Evolutionary conservation across 257 asterid genomes (phyloP), one percentile per base, ranked within the genome.

Genomic region (Mitragyna speciosa): DNA sequence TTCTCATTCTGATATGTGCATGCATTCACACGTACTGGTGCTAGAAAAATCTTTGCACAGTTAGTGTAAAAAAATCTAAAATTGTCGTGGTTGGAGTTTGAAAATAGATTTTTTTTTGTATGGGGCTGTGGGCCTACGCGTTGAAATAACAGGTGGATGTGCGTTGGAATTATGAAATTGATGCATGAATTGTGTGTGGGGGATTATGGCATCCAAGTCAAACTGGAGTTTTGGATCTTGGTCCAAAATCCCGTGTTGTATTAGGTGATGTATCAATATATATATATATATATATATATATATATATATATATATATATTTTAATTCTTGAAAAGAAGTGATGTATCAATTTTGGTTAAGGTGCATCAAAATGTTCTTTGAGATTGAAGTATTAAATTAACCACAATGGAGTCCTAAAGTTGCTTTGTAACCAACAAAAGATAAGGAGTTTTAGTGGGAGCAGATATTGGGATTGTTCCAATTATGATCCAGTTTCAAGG

Each of bases 181-280:
- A 30, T 65, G 70, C 70, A 65, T 65, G 43, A 65, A 65, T 31
- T 65, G 22, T 12, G 43, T 1, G 22, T 28, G 31, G 30, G 30
- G 39, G 36, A 36, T 45, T 26, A 16, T 20, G 78, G 68, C 41
- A 54, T 16, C 65, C 68, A 54, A 74, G 78, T 54, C 78, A 74
- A 73, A 73, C 66, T 54, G 52, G 45, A 72, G 63, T 52, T 28
- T n/a, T 52, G 36, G 39, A 56, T 36, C 16, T 74, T 12, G 47
- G 68, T 47, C 17, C 78, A 31, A 12, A 33, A 4, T 33, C 54
- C 68, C 78, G 68, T 74, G 78, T 64, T 65, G 43, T 26, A 65
- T 65, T 65, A 20, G 26, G 73, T 69, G 52, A 22, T 7, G 73
- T 22, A 36, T 20, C 52, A 12, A 17, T 26, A 36, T 43, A 1